These are phyloP conservation scores for Chrysoporthe deuterocubensis DNA, from an alignment of 2,329 filamentous ascomycete species.

Conservation along the genomic window DNA sequence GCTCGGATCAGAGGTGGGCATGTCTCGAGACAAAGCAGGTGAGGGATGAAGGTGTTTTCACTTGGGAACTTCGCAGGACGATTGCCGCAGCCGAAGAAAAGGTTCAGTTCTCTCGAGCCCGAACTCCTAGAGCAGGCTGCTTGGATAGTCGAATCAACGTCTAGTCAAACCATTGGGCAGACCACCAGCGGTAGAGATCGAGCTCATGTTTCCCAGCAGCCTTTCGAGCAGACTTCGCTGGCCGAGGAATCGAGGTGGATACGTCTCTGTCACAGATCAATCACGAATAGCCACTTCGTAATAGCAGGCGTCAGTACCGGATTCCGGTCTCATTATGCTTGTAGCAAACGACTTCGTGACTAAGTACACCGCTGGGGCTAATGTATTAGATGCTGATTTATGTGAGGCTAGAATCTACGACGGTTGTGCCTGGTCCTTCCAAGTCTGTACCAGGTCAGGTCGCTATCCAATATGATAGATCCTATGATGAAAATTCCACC, in stretches of 20 bases:
- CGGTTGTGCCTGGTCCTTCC: slow-evolving; percentile 1
- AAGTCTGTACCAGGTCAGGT: background rate
- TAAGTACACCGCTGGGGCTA: slow-evolving; percentile 21
- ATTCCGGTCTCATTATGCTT: background rate
- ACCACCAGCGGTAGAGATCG: background rate
- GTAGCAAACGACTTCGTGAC: background rate
- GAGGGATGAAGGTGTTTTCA: no score
- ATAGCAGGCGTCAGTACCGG: background rate
- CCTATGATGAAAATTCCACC: slow-evolving; percentile 1
- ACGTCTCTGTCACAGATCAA: background rate
- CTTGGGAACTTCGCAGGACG: no score
- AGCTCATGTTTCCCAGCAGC: background rate
- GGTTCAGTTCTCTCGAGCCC: no score
- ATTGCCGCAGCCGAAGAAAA: no score
- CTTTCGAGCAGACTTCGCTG: background rate
- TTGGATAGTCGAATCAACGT: no score
- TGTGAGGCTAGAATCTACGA: slow-evolving; percentile 24
- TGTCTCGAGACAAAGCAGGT: no score
- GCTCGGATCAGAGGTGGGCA: no score
- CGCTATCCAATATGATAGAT: slow-evolving; percentile 6
- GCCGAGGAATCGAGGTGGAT: background rate
- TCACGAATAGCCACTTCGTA: background rate
- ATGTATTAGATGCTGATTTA: slow-evolving; percentile 27
- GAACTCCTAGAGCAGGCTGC: no score
- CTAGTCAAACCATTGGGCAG: background rate